phyloP scores from a whole-genome alignment of 2,329 filamentous ascomycete species.

The Fusarium transvaalense region DNA sequence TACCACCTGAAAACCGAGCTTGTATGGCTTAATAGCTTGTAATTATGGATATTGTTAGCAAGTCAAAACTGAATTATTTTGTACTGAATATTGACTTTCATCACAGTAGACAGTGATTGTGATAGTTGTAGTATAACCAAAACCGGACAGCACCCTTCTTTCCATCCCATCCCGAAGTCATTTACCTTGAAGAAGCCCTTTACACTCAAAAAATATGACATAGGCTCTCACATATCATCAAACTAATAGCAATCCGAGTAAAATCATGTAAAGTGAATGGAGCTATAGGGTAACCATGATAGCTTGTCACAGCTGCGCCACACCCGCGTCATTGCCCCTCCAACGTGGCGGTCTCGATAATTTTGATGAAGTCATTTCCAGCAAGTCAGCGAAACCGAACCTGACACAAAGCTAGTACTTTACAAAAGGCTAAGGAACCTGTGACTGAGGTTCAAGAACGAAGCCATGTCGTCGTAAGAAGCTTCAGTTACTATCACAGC shows the following conservation, averaged over 20 bases:
- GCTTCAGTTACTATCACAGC: fast-evolving
- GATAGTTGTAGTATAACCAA: too few species aligned
- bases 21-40: background rate
- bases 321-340: constrained; percentile 45
- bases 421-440: constrained; percentile 2
- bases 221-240: background rate
- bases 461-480: constrained; percentile 49
- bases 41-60: background rate
- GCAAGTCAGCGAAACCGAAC: constrained; percentile 17
- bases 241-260: too few species aligned
- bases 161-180: too few species aligned
- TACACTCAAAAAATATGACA: too few species aligned
- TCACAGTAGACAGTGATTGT: too few species aligned
- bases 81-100: background rate
- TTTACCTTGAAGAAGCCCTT: too few species aligned
- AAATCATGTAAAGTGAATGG: background rate
- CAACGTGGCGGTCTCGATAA: constrained; percentile 35
- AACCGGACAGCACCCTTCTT: too few species aligned
- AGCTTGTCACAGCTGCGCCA: constrained; percentile 26
- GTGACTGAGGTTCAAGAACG: constrained; percentile 20
- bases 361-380: constrained; percentile 46
- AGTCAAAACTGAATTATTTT: background rate
- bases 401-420: constrained; percentile 12
- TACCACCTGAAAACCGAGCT: constrained; percentile 28
- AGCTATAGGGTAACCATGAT: constrained; percentile 11